These are phyloP conservation scores for Monosporascus sp. DNA, from an alignment of 2,329 filamentous ascomycete genomes.

Conservation along the genomic window DNA sequence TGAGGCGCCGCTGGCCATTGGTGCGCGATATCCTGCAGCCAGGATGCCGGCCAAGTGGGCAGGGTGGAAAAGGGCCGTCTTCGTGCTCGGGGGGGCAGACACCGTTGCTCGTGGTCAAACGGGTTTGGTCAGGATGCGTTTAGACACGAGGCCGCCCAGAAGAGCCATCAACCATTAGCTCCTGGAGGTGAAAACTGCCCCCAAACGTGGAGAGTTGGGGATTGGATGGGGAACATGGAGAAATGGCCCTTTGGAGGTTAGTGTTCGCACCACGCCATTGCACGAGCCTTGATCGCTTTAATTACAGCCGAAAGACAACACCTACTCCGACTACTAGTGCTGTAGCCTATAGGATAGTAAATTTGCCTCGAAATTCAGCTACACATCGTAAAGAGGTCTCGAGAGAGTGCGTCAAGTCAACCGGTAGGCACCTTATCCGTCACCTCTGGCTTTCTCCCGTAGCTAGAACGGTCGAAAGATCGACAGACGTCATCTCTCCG, in stretches of 20 bases:
- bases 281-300: background rate
- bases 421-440: background rate
- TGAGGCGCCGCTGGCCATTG: conserved; percentile 18
- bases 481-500: too few relatives aligned
- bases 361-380: background rate
- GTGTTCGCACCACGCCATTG: background rate
- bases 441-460: too few relatives aligned
- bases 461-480: too few relatives aligned
- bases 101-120: conserved; percentile 12
- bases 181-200: conserved; percentile 3
- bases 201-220: conserved; percentile 16
- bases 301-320: background rate
- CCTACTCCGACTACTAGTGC: background rate
- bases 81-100: conserved; percentile 12
- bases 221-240: conserved; percentile 16
- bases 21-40: conserved; percentile 14
- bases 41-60: conserved; percentile 18
- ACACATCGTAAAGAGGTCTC: background rate
- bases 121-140: conserved; percentile 21
- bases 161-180: background rate
- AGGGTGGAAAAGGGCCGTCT: conserved; percentile 26
- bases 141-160: conserved; percentile 11
- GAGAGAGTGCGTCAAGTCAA: background rate
- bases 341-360: too few relatives aligned
- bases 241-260: conserved; percentile 3